Evolutionary conservation across 768 basidiomycete species (phyloP).

Genomic region (Lyophyllum atratum): DNA sequence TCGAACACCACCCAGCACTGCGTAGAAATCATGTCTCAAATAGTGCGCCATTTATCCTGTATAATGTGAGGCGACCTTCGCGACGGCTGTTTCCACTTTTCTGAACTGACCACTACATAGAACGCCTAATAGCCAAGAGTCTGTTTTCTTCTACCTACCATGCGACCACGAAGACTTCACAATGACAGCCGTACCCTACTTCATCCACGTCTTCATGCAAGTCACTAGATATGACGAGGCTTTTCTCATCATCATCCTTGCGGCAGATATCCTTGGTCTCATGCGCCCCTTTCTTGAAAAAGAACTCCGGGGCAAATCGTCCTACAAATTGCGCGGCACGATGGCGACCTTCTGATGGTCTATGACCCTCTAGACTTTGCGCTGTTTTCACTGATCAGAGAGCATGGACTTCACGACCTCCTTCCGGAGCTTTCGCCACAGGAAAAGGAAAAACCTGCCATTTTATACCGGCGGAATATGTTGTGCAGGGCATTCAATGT

Average conservation of each 20-base stretch:
- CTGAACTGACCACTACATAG: not conserved
- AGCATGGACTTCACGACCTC: not conserved
- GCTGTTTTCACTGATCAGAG: constrained; percentile 7
- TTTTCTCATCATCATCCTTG: constrained; percentile 2
- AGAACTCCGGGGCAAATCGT: constrained; percentile 1
- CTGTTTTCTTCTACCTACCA: not conserved
- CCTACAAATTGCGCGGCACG: constrained; percentile 4
- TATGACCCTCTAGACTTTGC: constrained; percentile 4
- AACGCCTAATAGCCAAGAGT: not conserved
- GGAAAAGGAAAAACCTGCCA: not conserved
- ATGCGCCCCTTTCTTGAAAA: constrained; percentile 10
- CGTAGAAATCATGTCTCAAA: constrained; percentile 4
- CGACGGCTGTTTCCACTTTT: not conserved
- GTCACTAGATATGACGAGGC: not conserved
- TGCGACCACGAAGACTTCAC: not conserved
- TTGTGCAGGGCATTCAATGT: constrained; percentile 8
- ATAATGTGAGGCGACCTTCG: not conserved
- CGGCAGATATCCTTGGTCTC: constrained; percentile 13
- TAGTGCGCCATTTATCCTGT: not conserved
- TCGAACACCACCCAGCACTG: not conserved
- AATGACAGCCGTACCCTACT: not conserved
- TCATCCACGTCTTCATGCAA: constrained; percentile 4
- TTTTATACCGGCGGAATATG: not conserved
- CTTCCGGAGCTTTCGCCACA: not conserved
- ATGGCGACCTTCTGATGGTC: constrained; percentile 3